Evolutionary conservation across 768 basidiomycete species (phyloP), one percentile per base, ranked within the genome.

Genomic region (Strobilomyces echinocephalus): DNA sequence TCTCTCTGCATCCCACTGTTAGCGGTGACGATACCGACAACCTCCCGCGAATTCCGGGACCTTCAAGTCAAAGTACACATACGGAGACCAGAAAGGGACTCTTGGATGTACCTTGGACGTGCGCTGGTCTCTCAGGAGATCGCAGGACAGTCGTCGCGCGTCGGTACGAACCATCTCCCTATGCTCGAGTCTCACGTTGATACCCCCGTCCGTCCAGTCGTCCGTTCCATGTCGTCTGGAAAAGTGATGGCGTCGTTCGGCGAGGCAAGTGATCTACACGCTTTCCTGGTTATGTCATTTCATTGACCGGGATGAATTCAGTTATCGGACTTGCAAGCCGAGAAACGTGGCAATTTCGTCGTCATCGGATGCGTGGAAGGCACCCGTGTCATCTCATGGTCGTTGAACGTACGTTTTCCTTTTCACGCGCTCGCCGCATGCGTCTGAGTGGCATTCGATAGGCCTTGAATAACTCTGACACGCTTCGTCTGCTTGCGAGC

Each of bases 341-440:
- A 92, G 71, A 88, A 88, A 70, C 80, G 90, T 58, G 90, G 90
- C 49, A 91, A 91, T 66, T 92, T 92, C 63, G 84, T 92, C 20
- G 88, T 92, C 26, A 80, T 92, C 50, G 85, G 87, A 40, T 87
- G 85, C 51, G 82, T 92, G 20, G 87, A 91, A 54, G 83, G 82
- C 20, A 66, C 76, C 38, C 81, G 79, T 39, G 89, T 92, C 38
- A 74, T 91, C 31, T 91, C 90, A 14, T 92, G 89, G 88, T 91
- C 90, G 30, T 67, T 91, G 54, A 91, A 91, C 63, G 89, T 89
- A 61, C 52, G 83, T 41, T 52, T 36, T 41, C 40, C 47, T 55
- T n/a, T 41, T 42, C 26, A 49, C 50, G 45, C 31, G 38, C 56
- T 45, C 36, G 41, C 39, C 40, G 11, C 40, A 45, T 30, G 44